Percentiles rank a stretch among this genome's conserved stretches.
These are phyloP conservation scores for Inga leiocalycina DNA, from an alignment of 306 rosid genomes.

Conservation along the genomic window DNA sequence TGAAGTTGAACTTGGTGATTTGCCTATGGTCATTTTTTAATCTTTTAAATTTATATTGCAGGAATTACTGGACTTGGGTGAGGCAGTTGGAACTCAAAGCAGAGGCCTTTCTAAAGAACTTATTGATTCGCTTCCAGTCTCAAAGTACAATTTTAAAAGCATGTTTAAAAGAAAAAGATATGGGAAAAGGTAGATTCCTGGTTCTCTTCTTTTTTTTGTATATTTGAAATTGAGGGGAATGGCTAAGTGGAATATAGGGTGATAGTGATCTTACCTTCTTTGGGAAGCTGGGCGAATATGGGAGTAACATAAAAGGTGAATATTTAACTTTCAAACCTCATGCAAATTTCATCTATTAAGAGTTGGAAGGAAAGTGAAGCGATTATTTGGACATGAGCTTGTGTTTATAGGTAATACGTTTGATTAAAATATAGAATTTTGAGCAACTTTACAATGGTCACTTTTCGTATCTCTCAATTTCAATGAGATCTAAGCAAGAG, in stretches of 20 bases:
- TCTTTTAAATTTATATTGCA: slow-evolving; percentile 36
- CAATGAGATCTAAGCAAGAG: neutral
- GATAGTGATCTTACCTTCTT: neutral
- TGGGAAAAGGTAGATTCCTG: slow-evolving; percentile 62
- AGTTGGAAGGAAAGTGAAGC: neutral
- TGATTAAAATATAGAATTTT: neutral
- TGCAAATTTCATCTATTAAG: slow-evolving; percentile 8
- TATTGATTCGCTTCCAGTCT: slow-evolving; percentile 75
- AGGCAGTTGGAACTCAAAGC: slow-evolving; percentile 85
- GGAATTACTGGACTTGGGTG: slow-evolving; percentile 89
- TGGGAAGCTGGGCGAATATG: slow-evolving; percentile 15
- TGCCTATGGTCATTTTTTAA: slow-evolving; percentile 6
- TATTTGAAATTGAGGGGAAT: neutral
- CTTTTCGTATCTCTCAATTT: neutral
- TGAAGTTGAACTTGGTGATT: slow-evolving; percentile 23
- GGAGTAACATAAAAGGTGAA: neutral
- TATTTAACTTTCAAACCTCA: neutral
- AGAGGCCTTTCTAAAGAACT: slow-evolving; percentile 86
- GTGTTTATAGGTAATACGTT: slow-evolving; percentile 2
- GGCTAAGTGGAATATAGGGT: neutral
- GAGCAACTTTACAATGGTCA: neutral
- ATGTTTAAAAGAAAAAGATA: slow-evolving; percentile 74
- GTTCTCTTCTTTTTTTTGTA: slow-evolving; percentile 5
- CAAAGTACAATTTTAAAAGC: slow-evolving; percentile 67
- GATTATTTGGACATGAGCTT: neutral